Percentiles rank a stretch among this genome's conserved stretches.
These are phyloP conservation scores for Gaeumannomyces sp. DNA, from an alignment of 2,329 filamentous ascomycete species.

Conservation along the genomic window DNA sequence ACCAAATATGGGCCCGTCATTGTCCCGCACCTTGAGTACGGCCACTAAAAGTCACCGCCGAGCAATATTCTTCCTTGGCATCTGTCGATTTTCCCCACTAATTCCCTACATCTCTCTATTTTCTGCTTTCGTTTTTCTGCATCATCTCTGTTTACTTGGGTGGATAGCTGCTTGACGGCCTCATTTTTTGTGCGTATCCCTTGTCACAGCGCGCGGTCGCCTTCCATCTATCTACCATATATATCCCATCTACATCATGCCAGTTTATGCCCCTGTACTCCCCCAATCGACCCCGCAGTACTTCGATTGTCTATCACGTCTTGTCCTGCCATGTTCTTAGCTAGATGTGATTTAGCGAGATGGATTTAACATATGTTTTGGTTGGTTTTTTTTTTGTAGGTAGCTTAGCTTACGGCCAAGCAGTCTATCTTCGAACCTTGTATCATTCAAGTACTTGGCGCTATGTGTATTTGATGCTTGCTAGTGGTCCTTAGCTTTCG, in stretches of 20 bases:
- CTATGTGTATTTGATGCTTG: background rate
- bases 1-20: slow-evolving; percentile 98
- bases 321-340: background rate
- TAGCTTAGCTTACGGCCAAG: background rate
- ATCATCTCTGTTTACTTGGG: background rate
- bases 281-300: background rate
- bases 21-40: slow-evolving; percentile 78
- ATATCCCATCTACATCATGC: background rate
- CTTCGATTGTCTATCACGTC: background rate
- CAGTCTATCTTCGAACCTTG: background rate
- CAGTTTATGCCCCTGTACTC: background rate
- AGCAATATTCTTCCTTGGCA: slow-evolving; percentile 8
- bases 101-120: slow-evolving; percentile 5
- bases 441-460: background rate
- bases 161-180: background rate
- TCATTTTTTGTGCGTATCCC: background rate
- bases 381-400: background rate
- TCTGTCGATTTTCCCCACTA: slow-evolving; percentile 10
- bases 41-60: slow-evolving; percentile 36
- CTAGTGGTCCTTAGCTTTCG: background rate
- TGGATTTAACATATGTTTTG: background rate
- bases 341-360: background rate
- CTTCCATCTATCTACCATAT: background rate
- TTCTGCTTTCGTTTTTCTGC: background rate
- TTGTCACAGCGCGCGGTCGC: background rate